phyloP scores from a whole-genome alignment of 164 flowering plant genomes.

The Pachysandra terminalis region DNA sequence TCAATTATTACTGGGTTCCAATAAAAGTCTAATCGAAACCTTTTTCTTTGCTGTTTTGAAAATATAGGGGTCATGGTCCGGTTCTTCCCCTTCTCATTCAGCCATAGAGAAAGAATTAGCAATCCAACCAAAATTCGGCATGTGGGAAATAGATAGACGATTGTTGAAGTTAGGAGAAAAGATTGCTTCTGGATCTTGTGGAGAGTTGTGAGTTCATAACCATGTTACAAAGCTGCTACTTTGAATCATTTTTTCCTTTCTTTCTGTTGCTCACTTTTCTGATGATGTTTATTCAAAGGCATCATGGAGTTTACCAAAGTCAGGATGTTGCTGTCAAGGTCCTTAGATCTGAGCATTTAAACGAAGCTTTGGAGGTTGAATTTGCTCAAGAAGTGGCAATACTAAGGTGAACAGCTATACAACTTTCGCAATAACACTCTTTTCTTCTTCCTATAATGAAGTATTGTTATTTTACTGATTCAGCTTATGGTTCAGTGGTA shows the following conservation, averaged over 20 bases:
- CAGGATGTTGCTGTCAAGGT: constrained; percentile 88
- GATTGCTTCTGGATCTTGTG: constrained; percentile 93
- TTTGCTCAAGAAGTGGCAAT: constrained; percentile 88
- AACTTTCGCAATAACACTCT: neutral
- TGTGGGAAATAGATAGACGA: constrained; percentile 77
- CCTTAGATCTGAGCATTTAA: constrained; percentile 69
- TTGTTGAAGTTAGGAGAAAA: constrained; percentile 68
- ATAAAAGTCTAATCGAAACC: no score
- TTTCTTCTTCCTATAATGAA: no score
- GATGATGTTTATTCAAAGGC: constrained; percentile 36
- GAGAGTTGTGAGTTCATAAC: constrained; percentile 60
- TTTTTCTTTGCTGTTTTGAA: neutral
- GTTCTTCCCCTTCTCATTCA: constrained; percentile 58
- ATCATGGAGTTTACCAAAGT: constrained; percentile 73
- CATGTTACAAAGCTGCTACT: neutral
- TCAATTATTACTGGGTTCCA: no score
- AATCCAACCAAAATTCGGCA: constrained; percentile 31
- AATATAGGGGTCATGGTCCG: constrained; percentile 78
- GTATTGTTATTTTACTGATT: no score
- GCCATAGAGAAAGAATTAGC: constrained; percentile 43
- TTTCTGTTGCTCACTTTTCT: constrained; percentile 6
- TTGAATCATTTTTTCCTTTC: neutral
- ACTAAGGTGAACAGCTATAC: constrained; percentile 47
- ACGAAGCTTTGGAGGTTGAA: constrained; percentile 63
- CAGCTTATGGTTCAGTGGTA: no score